Evolutionary conservation across 345 rosid species (phyloP), one percentile per base, ranked within the genome.

Genomic region (Murraya koenigii): DNA sequence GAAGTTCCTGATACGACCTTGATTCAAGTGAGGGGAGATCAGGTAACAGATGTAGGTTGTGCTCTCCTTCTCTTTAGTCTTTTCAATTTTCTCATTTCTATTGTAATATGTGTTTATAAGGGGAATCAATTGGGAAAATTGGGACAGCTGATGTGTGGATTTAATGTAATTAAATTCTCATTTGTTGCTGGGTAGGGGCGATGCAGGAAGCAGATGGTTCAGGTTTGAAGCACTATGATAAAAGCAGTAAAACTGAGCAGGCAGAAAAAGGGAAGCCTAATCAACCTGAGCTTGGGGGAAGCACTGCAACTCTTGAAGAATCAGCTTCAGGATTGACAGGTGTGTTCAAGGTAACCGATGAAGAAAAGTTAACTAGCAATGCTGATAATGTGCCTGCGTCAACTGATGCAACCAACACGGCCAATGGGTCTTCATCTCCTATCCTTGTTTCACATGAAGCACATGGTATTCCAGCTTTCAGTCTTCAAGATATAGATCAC

Each of bases 121-220:
- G 79, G 71, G 47, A 41, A 36, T 76, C 76, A 65, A 58, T 67
- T 65, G 63, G 75, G 74, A 41, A 77, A 77, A 54, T 71, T 49
- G 72, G 77, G 78, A 47, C 62, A 41, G 47, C 55, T 58, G 52
- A 71, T 78, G 66, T 83, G 64, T 81, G 60, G 73, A 56, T 82
- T 84, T 78, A 82, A 82, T 84, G 82, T 83, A 82, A 88, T 87
- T 80, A 83, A 82, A 72, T 89, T 89, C 93, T 90, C 91, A 90
- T 90, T 91, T 89, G 85, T 86, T 90, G 82, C 90, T 92, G 86
- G 95, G 90, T 89, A 90, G 98, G 98, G 92, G 86, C 86, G 85
- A 89, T 93, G 97, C 98, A 95, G 97, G 97, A 88, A 82, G 86
- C 87, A 82, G 82, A 89, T 87, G 87, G 83, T 84, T 87, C 80